These are phyloP conservation scores for Exophiala spinifera DNA, from an alignment of 2,329 filamentous ascomycete species.

Conservation along the genomic window DNA sequence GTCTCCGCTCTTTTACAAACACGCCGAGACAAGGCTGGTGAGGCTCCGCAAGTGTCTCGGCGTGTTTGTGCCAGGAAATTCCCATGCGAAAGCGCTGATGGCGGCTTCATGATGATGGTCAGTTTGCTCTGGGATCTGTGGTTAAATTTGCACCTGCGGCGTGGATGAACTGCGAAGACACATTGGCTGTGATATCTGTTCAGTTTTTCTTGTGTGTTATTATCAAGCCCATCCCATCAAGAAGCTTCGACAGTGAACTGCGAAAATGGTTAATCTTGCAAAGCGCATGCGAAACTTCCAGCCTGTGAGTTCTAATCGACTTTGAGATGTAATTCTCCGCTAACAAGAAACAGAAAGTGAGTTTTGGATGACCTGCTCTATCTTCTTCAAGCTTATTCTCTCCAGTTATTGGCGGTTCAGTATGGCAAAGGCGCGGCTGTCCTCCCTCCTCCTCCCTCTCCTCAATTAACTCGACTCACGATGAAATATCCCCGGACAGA, in stretches of 20 bases:
- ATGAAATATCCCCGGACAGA: conserved; percentile 42
- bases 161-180: background rate
- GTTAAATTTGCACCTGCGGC: too few relatives aligned
- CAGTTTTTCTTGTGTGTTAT: background rate
- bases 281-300: conserved; percentile 73
- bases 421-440: conserved; percentile 79
- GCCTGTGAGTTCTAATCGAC: conserved; percentile 54
- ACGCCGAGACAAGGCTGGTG: too few relatives aligned
- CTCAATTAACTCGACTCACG: conserved; percentile 37
- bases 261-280: conserved; percentile 46
- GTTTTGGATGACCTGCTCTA: conserved; percentile 9
- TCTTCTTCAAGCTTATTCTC: conserved; percentile 25
- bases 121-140: background rate
- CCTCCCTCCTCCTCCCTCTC: conserved; percentile 55
- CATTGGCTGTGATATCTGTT: background rate
- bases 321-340: background rate
- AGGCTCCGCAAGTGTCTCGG: conserved; percentile 13
- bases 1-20: conserved; percentile 5
- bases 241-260: conserved; percentile 11
- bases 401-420: conserved; percentile 69
- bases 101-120: background rate
- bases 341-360: conserved; percentile 16
- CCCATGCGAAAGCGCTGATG: background rate
- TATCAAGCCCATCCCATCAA: background rate
- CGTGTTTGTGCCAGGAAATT: conserved; percentile 5